Evolutionary conservation across 306 rosid species (phyloP), one percentile per base, ranked within the genome.

Genomic region (Citrullus mucosospermus): DNA sequence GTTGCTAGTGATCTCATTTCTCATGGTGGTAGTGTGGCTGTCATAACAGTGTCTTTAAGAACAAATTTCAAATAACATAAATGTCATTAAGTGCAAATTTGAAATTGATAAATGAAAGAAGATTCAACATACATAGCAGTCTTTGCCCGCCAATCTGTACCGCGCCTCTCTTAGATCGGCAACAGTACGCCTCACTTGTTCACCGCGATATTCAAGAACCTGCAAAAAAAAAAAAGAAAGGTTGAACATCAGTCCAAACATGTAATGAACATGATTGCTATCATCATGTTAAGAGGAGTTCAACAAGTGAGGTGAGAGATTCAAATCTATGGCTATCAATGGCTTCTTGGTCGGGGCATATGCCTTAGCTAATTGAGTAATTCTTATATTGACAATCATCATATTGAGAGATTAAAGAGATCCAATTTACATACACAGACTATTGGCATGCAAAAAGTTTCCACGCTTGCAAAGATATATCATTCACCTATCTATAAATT

Each of bases 201-300:
- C 99, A 8, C 99, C 99, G 17, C 98, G 99, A 80, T 96, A 96
- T 86, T 96, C 99, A 84, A 96, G 98, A 85, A 96, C 99, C 99
- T 96, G 85, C 38, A 25, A 38, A 87, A 80, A 75, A 81, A 8
- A 57, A 5, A 15, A 6, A 53, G 16, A 0, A 20, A 20, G 44
- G 57, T 51, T 32, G 50, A 20, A 34, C 32, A 30, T 74, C 78
- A 53, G 78, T 74, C 36, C 50, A 81, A 68, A 60, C 25, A 77
- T 57, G 78, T 60, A 76, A 34, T 59, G 48, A 80, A 13, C 61
- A 16, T 0, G 44, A 1, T 1, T 5, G 30, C 43, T 32, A 22
- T 30, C 44, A 51, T 73, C 61, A 50, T 18, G 18, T 51, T 39
- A 28, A 16, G 13, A 28, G 41, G 54, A 14, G 1, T 48, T 48